Evolutionary conservation across 2,329 filamentous ascomycete genomes (phyloP), one percentile per base, ranked within the genome.

Genomic region (Geosmithia flava): DNA sequence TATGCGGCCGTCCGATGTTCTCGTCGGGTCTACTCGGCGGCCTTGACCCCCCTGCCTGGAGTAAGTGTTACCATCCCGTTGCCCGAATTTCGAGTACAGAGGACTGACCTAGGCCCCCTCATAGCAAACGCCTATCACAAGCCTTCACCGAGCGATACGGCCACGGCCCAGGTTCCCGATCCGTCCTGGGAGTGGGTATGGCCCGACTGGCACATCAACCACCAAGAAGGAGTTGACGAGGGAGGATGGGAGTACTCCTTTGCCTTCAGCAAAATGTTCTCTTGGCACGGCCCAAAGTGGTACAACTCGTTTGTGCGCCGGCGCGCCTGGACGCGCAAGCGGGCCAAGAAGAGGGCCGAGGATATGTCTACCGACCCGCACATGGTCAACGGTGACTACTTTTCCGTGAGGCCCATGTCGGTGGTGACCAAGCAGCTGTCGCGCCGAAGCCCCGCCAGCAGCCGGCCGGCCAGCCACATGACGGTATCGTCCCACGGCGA

Each of bases 171-270:
- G 62, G 80, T 95, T 1, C 93, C 93, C 0, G 93, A 98, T 61
- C 93, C 93, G 6, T 87, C 83, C 52, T 98, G 93, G 93, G 81
- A 87, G 60, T 98, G 93, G 93, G 80, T 68, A 2, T 83, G 79
- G 78, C 71, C 78, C 2, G 78, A 80, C 47, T 84, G 80, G 81
- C 71, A 68, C 27, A 58, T 84, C 54, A 75, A 78, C 50, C 69
- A 87, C 76, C 87, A 91, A 70, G 78, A 84, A 2, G 83, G 85
- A 50, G 56, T 65, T 39, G 93, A 97, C 58, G 84, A 91, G 52
- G 86, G 91, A 53, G 93, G 93, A 3, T 98, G 93, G 93, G 85
- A 95, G 61, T 98, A 98, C 65, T 93, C 87, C 16, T 89, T 96
- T 61, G 83, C 86, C 54, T 98, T 97, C 60, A 71, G 72, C 53